Evolutionary conservation across 2,329 filamentous ascomycete genomes (phyloP).

Genomic region (Verticillium nubilum): DNA sequence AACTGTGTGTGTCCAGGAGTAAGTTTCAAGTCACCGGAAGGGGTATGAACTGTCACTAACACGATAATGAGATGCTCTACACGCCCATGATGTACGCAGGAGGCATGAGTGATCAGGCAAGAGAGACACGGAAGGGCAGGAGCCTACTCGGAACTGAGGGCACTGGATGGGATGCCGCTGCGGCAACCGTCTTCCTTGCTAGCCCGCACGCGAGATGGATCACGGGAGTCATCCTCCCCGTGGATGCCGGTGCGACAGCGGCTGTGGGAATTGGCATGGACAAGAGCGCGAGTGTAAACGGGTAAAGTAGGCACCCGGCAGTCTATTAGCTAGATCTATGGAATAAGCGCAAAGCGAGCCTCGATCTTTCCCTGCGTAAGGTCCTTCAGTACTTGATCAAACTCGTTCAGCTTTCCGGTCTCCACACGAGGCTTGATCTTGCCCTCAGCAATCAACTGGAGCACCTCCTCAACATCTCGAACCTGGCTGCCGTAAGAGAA

Average conservation of each 20-base stretch:
- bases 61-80: constrained; percentile 31
- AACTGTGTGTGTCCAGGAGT: constrained; percentile 40
- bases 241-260: constrained; percentile 36
- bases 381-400: constrained; percentile 25
- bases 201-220: constrained; percentile 37
- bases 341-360: constrained; percentile 15
- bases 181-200: constrained; percentile 31
- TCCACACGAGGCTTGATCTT: constrained; percentile 27
- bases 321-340: constrained; percentile 2
- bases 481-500: constrained; percentile 38
- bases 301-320: constrained; percentile 1
- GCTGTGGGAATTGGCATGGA: constrained; percentile 16
- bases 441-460: constrained; percentile 26
- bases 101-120: constrained; percentile 32
- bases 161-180: constrained; percentile 36
- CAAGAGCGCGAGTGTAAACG: constrained; percentile 20
- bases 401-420: constrained; percentile 22
- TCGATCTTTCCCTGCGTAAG: constrained; percentile 28
- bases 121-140: constrained; percentile 29
- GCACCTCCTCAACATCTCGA: constrained; percentile 28
- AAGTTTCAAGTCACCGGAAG: constrained; percentile 12
- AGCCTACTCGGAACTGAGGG: constrained; percentile 35
- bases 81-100: constrained; percentile 38
- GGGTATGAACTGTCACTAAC: not conserved
- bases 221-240: constrained; percentile 32